phyloP scores from a whole-genome alignment of 257 asterid genomes.

The Lithospermum erythrorhizon region DNA sequence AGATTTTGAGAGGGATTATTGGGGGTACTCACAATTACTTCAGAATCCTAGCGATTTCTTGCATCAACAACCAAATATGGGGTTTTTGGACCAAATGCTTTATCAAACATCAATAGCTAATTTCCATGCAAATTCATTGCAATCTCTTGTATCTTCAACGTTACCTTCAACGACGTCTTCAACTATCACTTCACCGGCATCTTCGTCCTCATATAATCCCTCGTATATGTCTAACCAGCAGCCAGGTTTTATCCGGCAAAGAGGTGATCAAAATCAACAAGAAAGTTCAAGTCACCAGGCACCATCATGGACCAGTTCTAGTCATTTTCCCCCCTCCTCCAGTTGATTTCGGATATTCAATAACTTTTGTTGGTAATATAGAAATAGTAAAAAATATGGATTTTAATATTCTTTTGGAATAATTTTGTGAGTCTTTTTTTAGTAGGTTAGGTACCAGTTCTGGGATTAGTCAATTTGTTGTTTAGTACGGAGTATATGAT shows the following conservation, averaged over 20 bases:
- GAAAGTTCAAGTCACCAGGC: conserved; percentile 20
- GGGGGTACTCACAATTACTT: conserved; percentile 61
- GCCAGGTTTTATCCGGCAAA: conserved; percentile 28
- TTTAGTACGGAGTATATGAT: conserved; percentile 1
- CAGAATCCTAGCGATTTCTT: conserved; percentile 32
- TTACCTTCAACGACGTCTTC: conserved; percentile 13
- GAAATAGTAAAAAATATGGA: not conserved
- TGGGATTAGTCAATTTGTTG: conserved; percentile 5
- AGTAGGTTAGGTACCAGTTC: conserved; percentile 12
- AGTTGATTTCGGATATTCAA: conserved; percentile 19
- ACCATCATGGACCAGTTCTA: conserved; percentile 44
- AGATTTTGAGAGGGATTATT: conserved; percentile 39
- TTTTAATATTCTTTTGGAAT: conserved; percentile 2
- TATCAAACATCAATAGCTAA: conserved; percentile 36
- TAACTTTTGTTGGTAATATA: too few relatives aligned
- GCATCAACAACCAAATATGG: conserved; percentile 18
- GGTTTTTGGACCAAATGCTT: conserved; percentile 39
- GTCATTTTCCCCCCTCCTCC: conserved; percentile 51
- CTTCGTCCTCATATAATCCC: conserved; percentile 26
- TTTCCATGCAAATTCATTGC: conserved; percentile 31
- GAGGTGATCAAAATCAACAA: conserved; percentile 20
- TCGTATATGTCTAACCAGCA: conserved; percentile 37
- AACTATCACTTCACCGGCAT: conserved; percentile 12
- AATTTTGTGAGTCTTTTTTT: not conserved
- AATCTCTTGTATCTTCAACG: conserved; percentile 18